phyloP scores from a whole-genome alignment of 2,329 filamentous ascomycete genomes.

The Diaporthe helianthi region DNA sequence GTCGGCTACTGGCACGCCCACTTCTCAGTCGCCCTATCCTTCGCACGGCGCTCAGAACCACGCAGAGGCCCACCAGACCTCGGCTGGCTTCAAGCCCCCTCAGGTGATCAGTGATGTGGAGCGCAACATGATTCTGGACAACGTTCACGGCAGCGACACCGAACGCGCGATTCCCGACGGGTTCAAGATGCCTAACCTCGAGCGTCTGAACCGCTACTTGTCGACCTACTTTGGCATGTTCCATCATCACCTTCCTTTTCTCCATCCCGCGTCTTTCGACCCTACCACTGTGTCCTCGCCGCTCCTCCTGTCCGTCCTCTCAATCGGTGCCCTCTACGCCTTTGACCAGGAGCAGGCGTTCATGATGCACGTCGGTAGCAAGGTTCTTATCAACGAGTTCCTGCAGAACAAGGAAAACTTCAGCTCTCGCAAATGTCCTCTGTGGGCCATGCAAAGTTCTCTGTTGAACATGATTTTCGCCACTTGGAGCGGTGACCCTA shows the following conservation, averaged over 20 bases:
- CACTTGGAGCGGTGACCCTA: slow-evolving; percentile 98
- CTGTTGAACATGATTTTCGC: slow-evolving; percentile 98
- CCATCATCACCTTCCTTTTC: slow-evolving; percentile 94
- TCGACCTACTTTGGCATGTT: slow-evolving; percentile 97
- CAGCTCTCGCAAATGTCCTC: slow-evolving; percentile 93
- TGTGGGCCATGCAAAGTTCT: slow-evolving; percentile 98
- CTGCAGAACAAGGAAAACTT: slow-evolving; percentile 98
- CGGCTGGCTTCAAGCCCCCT: slow-evolving; percentile 73
- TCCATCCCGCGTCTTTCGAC: slow-evolving; percentile 90
- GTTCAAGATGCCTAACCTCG: slow-evolving; percentile 83
- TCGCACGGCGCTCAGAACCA: slow-evolving; percentile 73
- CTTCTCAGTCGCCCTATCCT: slow-evolving; percentile 75
- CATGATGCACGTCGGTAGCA: slow-evolving; percentile 95
- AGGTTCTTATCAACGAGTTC: slow-evolving; percentile 96
- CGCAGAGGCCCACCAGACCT: slow-evolving; percentile 73
- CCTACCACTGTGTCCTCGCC: slow-evolving; percentile 82
- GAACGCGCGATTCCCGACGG: slow-evolving; percentile 85
- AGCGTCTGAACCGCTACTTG: slow-evolving; percentile 87
- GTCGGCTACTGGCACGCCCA: slow-evolving; percentile 73
- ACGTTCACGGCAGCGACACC: slow-evolving; percentile 80
- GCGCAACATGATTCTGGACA: slow-evolving; percentile 82
- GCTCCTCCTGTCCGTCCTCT: slow-evolving; percentile 86
- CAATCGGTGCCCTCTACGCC: slow-evolving; percentile 94
- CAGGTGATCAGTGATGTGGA: slow-evolving; percentile 87
- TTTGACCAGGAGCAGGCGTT: slow-evolving; percentile 98